Conservation (phyloP, 768 basidiomycete species). For the Boletus tylopilopsis region DNA sequence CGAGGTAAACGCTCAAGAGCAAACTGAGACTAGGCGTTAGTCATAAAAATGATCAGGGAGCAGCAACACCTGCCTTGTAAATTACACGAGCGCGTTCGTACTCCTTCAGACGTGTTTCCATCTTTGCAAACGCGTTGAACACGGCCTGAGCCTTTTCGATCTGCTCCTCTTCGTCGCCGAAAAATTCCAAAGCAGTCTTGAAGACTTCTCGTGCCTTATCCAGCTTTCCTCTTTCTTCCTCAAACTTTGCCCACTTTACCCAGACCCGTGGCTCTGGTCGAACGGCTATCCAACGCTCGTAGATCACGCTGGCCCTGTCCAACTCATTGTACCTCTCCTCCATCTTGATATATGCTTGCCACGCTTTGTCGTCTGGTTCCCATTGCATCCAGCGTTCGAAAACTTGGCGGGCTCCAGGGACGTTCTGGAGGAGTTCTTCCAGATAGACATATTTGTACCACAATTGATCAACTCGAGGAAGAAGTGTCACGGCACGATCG, state of each 20-base stretch:
- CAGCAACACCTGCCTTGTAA: slow-evolving; percentile 70
- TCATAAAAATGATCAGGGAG: background rate
- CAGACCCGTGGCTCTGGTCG: slow-evolving; percentile 75
- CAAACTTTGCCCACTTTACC: slow-evolving; percentile 85
- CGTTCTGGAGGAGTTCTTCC: slow-evolving; percentile 94
- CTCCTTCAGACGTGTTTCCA: slow-evolving; percentile 96
- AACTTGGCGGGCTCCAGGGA: slow-evolving; percentile 93
- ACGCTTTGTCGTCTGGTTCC: slow-evolving; percentile 99
- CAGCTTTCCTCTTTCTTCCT: slow-evolving; percentile 65
- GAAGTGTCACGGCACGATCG: slow-evolving; percentile 93
- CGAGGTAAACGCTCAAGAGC: slow-evolving; percentile 91
- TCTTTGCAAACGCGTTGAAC: slow-evolving; percentile 90
- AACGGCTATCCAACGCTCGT: slow-evolving; percentile 86
- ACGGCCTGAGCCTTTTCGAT: slow-evolving; percentile 89
- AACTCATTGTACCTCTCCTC: slow-evolving; percentile 90
- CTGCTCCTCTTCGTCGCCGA: slow-evolving; percentile 83
- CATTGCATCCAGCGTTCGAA: slow-evolving; percentile 99
- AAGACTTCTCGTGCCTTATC: slow-evolving; percentile 84
- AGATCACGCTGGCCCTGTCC: slow-evolving; percentile 88
- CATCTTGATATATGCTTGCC: slow-evolving; percentile 99
- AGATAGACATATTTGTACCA: slow-evolving; percentile 99
- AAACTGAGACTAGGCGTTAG: slow-evolving; percentile 51
- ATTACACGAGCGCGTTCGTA: slow-evolving; percentile 96
- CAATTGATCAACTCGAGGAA: slow-evolving; percentile 93
- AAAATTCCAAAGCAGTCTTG: slow-evolving; percentile 87